Percentiles rank a stretch among this genome's conserved stretches.
phyloP scores from a whole-genome alignment of 2,329 filamentous ascomycete genomes.

The Aspergillus hortae region DNA sequence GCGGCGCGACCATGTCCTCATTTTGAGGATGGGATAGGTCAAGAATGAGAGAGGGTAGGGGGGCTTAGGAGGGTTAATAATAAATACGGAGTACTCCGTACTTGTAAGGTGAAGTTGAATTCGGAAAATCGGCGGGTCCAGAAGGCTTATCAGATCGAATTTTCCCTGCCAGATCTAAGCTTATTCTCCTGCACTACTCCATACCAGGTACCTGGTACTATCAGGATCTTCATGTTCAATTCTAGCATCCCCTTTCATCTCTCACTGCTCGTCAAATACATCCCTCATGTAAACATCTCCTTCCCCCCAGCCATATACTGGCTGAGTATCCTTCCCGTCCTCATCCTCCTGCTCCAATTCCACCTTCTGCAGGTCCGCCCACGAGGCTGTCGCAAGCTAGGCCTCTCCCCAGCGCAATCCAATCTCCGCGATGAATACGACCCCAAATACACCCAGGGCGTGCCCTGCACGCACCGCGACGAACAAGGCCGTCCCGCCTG shows the following conservation, averaged over 20 bases:
- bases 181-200: neutral
- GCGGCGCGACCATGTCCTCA: neutral
- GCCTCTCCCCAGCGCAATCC: constrained; percentile 43
- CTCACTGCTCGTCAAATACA: neutral
- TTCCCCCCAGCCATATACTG: neutral
- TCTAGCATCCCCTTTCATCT: neutral
- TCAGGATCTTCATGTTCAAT: neutral
- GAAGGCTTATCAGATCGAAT: neutral
- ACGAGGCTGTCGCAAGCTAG: constrained; percentile 52
- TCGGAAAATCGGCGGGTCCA: too few species aligned
- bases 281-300: neutral
- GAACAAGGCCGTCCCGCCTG: constrained; percentile 36
- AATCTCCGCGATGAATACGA: constrained; percentile 58
- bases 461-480: constrained; percentile 27
- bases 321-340: neutral
- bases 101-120: too few species aligned
- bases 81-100: too few species aligned
- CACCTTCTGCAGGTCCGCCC: constrained; percentile 19
- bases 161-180: neutral
- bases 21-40: neutral
- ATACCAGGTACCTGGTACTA: too few species aligned
- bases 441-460: constrained; percentile 44
- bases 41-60: too few species aligned
- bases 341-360: constrained; percentile 3
- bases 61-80: too few species aligned